Conservation (phyloP, 371 early-diverging fungal genomes). For the Zychaea mexicana region DNA sequence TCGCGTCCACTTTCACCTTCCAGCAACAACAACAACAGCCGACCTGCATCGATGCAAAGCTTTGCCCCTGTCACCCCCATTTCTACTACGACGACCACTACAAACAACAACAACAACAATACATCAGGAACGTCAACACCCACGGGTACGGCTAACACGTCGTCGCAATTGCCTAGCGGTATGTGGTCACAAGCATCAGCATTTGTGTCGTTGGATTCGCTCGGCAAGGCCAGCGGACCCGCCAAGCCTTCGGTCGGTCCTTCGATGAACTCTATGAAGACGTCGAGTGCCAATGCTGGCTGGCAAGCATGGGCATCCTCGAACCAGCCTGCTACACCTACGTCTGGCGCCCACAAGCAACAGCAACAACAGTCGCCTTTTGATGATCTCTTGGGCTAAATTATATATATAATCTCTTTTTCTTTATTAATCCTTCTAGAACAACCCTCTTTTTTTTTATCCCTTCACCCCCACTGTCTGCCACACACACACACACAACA, state of each 20-base stretch:
- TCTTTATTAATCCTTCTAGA: background rate
- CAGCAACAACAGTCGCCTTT: constrained; percentile 24
- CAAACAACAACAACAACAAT: constrained; percentile 17
- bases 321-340: constrained; percentile 12
- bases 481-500: too few relatives aligned
- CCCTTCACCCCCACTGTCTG: too few relatives aligned
- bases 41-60: constrained; percentile 2
- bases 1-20: background rate
- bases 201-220: constrained; percentile 59
- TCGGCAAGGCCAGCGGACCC: constrained; percentile 46
- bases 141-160: background rate
- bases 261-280: constrained; percentile 64
- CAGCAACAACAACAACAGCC: constrained; percentile 14
- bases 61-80: constrained; percentile 8
- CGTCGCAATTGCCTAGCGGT: constrained; percentile 31
- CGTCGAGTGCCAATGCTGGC: constrained; percentile 34
- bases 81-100: constrained; percentile 6
- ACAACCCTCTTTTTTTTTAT: background rate
- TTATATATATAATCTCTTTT: background rate
- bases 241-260: constrained; percentile 45
- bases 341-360: constrained; percentile 7
- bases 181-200: constrained; percentile 63
- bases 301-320: constrained; percentile 48
- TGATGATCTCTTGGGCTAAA: constrained; percentile 44
- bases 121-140: background rate